These are phyloP conservation scores for Candida corydali DNA, from an alignment of 805 yeast species.

Conservation along the genomic window DNA sequence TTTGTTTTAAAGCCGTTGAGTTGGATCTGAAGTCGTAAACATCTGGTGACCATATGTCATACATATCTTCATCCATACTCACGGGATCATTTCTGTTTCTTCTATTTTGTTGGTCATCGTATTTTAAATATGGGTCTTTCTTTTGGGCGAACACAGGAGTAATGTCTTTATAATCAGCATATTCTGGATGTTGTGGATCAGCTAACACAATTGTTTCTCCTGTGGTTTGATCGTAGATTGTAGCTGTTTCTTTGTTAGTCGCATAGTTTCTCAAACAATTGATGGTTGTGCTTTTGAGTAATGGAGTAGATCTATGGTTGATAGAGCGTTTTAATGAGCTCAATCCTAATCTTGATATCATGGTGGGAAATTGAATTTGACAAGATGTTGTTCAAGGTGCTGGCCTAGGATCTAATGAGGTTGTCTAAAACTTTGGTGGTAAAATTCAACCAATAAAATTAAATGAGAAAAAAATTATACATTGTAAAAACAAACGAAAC, in stretches of 20 bases:
- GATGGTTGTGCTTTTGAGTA: conserved; percentile 1
- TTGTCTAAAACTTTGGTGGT: too few species aligned
- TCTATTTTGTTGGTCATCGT: conserved; percentile 78
- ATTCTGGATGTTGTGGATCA: conserved; percentile 40
- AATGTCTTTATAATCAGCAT: conserved; percentile 62
- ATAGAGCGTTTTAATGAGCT: not conserved
- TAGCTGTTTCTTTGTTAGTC: conserved; percentile 9
- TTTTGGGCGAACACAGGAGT: conserved; percentile 55
- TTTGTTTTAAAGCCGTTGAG: conserved; percentile 55
- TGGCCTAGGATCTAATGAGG: too few species aligned
- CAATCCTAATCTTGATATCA: conserved; percentile 12
- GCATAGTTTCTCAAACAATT: conserved; percentile 4
- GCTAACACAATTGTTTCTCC: conserved; percentile 37
- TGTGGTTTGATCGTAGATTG: conserved; percentile 37
- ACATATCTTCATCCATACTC: conserved; percentile 65
- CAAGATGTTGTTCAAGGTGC: too few species aligned
- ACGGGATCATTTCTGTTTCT: conserved; percentile 73
- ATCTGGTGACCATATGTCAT: conserved; percentile 87
- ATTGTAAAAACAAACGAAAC: conserved; percentile 11
- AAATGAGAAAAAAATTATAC: conserved; percentile 13
- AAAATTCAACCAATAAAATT: conserved; percentile 15
- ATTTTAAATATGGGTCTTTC: conserved; percentile 67
- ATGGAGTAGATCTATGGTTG: not conserved
- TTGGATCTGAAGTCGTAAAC: conserved; percentile 58
- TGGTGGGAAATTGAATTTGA: conserved; percentile 1